phyloP scores from a whole-genome alignment of 2,329 filamentous ascomycete genomes.

The Aspergillus intermedius region DNA sequence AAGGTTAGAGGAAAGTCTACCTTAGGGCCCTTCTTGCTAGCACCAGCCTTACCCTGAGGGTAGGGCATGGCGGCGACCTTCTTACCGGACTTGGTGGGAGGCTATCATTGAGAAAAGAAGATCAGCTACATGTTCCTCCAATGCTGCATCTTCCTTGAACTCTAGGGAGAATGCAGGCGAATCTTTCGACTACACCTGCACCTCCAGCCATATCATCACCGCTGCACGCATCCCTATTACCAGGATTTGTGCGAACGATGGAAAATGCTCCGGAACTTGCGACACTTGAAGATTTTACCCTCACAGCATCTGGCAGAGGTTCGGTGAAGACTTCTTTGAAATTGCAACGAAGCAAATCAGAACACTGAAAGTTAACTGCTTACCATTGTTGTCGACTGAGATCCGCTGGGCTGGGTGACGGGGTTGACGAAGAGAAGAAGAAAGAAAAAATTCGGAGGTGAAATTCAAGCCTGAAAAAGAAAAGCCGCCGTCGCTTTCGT shows the following conservation, averaged over 20 bases:
- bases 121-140: constrained; percentile 75
- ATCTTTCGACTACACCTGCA: constrained; percentile 42
- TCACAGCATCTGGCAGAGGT: constrained; percentile 35
- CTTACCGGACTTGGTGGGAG: constrained; percentile 96
- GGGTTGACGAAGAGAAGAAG: constrained; percentile 34
- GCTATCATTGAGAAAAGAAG: constrained; percentile 99
- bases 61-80: constrained; percentile 96
- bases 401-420: constrained; percentile 46
- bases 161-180: constrained; percentile 67
- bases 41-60: constrained; percentile 82
- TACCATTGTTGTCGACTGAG: constrained; percentile 56
- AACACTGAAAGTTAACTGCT: constrained; percentile 46
- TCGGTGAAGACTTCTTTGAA: constrained; percentile 29
- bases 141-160: constrained; percentile 74
- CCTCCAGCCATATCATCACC: constrained; percentile 51
- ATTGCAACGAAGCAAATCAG: constrained; percentile 13
- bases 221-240: constrained; percentile 24
- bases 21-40: constrained; percentile 90
- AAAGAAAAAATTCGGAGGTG: constrained; percentile 15
- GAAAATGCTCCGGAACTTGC: constrained; percentile 31
- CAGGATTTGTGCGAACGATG: constrained; percentile 27
- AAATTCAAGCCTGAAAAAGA: constrained; percentile 13
- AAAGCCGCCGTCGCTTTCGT: constrained; percentile 21
- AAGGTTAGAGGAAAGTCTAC: constrained; percentile 51
- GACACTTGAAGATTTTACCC: constrained; percentile 13